These are phyloP conservation scores for Podaxis sp. DNA, from an alignment of 768 basidiomycete genomes.

Conservation along the genomic window DNA sequence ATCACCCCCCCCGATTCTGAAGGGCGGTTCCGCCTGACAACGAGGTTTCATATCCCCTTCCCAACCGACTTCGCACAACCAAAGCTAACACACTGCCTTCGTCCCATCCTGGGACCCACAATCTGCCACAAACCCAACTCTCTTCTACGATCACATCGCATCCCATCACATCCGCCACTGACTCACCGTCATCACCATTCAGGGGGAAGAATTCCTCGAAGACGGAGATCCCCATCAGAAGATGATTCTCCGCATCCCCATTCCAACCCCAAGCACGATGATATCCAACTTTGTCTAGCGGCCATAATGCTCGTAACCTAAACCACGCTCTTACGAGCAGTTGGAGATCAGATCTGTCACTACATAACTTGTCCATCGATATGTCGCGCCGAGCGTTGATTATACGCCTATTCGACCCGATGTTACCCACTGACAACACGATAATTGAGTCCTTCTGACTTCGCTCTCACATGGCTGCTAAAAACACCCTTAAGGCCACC, in stretches of 20 bases:
- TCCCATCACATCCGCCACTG: neutral
- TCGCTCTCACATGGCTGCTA: neutral
- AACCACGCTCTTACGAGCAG: neutral
- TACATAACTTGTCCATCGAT: neutral
- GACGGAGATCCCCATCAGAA: conserved; percentile 86
- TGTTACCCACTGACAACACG: neutral
- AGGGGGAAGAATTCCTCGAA: conserved; percentile 77
- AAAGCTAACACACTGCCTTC: conserved; percentile 2
- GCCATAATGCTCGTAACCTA: neutral
- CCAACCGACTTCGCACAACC: neutral
- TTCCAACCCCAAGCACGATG: conserved; percentile 30
- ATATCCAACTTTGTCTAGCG: neutral
- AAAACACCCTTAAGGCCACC: neutral
- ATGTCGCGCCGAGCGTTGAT: neutral
- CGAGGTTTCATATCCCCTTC: neutral
- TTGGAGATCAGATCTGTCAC: neutral
- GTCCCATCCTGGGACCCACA: conserved; percentile 9
- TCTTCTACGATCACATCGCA: neutral
- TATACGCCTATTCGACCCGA: neutral
- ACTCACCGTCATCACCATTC: conserved; percentile 8
- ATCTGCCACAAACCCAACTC: neutral
- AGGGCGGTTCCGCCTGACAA: neutral
- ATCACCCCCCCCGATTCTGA: neutral
- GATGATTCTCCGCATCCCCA: conserved; percentile 59
- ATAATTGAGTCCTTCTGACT: neutral